phyloP scores from a whole-genome alignment of 257 asterid species.

The Przewalskia tangutica region DNA sequence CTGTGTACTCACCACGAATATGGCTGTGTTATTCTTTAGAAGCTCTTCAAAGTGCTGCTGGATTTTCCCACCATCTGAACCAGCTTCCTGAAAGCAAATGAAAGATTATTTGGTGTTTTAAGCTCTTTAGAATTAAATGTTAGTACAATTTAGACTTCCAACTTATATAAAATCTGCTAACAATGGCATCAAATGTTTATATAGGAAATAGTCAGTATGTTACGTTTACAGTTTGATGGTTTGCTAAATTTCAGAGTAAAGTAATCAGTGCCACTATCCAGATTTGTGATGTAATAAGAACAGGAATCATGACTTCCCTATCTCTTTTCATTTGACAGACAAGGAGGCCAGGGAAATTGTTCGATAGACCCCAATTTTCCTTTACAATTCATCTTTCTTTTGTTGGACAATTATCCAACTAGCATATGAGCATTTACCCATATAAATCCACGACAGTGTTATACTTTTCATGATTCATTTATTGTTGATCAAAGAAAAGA shows the following conservation, averaged over 20 bases:
- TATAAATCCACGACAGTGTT: neutral
- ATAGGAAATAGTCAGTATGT: neutral
- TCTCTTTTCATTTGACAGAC: neutral
- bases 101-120: neutral
- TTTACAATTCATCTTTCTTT: neutral
- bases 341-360: neutral
- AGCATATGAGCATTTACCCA: neutral
- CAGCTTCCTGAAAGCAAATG: conserved; percentile 71
- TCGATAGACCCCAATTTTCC: neutral
- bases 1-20: conserved; percentile 60
- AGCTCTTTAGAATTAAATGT: neutral
- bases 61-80: conserved; percentile 89
- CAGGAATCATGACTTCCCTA: neutral
- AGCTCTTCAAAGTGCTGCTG: conserved; percentile 85
- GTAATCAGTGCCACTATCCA: neutral
- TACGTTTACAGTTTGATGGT: neutral
- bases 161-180: neutral
- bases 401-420: neutral
- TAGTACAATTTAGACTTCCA: neutral
- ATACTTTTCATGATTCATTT: neutral
- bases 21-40: conserved; percentile 71
- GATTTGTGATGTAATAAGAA: neutral
- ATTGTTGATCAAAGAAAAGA: neutral
- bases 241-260: neutral
- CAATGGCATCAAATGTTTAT: neutral